These are phyloP conservation scores for Aspergillus sp. DNA, from an alignment of 2,329 filamentous ascomycete species.

Conservation along the genomic window DNA sequence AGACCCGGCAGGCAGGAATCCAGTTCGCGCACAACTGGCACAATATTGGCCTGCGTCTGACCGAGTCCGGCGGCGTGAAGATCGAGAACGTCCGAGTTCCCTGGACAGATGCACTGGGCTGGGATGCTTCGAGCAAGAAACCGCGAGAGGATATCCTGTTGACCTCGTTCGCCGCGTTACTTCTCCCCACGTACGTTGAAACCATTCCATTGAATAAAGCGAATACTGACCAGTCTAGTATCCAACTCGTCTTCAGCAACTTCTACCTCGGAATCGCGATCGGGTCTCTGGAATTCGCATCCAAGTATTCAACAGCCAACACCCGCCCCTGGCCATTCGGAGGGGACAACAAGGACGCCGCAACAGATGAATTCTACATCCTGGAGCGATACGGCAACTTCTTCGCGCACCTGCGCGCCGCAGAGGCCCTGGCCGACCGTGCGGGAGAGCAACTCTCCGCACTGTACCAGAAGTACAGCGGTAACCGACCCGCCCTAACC, in stretches of 20 bases:
- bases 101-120: slow-evolving; percentile 64
- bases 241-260: slow-evolving; percentile 66
- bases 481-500: slow-evolving; percentile 46
- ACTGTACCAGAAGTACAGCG: slow-evolving; percentile 47
- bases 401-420: slow-evolving; percentile 61
- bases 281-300: slow-evolving; percentile 57
- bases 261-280: slow-evolving; percentile 65
- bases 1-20: slow-evolving; percentile 59
- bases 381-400: slow-evolving; percentile 65
- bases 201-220: neutral
- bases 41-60: slow-evolving; percentile 63
- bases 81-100: slow-evolving; percentile 58
- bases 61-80: slow-evolving; percentile 62
- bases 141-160: slow-evolving; percentile 51
- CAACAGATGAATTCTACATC: slow-evolving; percentile 65
- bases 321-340: slow-evolving; percentile 66
- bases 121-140: slow-evolving; percentile 52
- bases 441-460: slow-evolving; percentile 52
- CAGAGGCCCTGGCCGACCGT: slow-evolving; percentile 58
- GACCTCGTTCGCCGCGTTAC: slow-evolving; percentile 57
- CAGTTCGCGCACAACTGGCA: slow-evolving; percentile 60
- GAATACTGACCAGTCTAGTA: slow-evolving; percentile 33
- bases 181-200: slow-evolving; percentile 55
- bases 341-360: slow-evolving; percentile 60
- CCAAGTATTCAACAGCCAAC: slow-evolving; percentile 55